Conservation (phyloP, 2,329 filamentous ascomycete genomes). For the Daldinia sp. region DNA sequence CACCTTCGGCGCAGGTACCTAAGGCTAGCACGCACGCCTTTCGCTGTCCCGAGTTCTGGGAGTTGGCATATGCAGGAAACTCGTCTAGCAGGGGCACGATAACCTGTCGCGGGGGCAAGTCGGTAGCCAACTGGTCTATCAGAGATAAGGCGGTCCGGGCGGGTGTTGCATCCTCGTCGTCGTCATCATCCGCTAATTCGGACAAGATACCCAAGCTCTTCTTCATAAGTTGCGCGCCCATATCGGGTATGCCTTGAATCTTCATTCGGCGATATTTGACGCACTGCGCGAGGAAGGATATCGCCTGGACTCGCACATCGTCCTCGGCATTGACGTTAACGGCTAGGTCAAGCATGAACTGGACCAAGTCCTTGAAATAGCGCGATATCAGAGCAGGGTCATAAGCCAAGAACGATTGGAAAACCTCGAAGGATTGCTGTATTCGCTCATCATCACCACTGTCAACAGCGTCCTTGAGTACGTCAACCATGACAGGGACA, state of each 20-base stretch:
- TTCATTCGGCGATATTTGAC: slow-evolving; percentile 94
- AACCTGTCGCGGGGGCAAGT: slow-evolving; percentile 90
- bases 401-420: slow-evolving; percentile 92
- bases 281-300: slow-evolving; percentile 92
- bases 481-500: slow-evolving; percentile 86
- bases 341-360: slow-evolving; percentile 92
- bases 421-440: slow-evolving; percentile 93
- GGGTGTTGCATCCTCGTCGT: slow-evolving; percentile 87
- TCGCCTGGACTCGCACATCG: slow-evolving; percentile 86
- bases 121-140: slow-evolving; percentile 87
- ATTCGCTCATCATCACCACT: slow-evolving; percentile 84
- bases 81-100: slow-evolving; percentile 90
- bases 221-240: slow-evolving; percentile 86
- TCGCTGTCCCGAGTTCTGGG: slow-evolving; percentile 77
- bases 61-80: slow-evolving; percentile 81
- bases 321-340: slow-evolving; percentile 80
- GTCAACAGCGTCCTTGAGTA: slow-evolving; percentile 85
- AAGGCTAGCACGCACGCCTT: slow-evolving; percentile 91
- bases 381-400: slow-evolving; percentile 83
- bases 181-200: slow-evolving; percentile 81
- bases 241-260: slow-evolving; percentile 84
- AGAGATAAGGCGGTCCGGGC: slow-evolving; percentile 85
- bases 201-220: slow-evolving; percentile 90
- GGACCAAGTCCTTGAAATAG: slow-evolving; percentile 88
- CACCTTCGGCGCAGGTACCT: slow-evolving; percentile 94